Percentiles rank a stretch among this genome's conserved stretches.
Evolutionary conservation across 768 basidiomycete species (phyloP).

Genomic region (Mycena capillaripes): DNA sequence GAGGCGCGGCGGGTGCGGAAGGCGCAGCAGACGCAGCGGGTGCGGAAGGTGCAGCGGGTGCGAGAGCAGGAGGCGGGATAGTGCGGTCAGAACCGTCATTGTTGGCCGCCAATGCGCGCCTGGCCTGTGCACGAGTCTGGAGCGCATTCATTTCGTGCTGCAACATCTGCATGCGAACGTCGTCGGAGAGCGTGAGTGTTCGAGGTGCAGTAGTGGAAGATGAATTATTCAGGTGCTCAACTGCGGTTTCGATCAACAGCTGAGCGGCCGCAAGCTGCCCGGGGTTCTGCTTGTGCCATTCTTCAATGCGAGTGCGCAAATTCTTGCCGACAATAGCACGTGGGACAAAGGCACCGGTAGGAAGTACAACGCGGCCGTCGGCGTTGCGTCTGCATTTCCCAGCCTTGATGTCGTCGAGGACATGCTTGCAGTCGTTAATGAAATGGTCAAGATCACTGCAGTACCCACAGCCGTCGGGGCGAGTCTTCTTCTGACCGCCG

Average conservation of each 20-base stretch:
- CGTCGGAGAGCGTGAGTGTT: constrained; percentile 11
- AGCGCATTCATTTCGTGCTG: constrained; percentile 7
- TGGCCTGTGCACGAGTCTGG: constrained; percentile 11
- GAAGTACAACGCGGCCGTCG: constrained; percentile 41
- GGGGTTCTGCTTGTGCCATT: constrained; percentile 29
- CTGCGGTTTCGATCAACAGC: constrained; percentile 5
- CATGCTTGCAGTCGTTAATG: constrained; percentile 40
- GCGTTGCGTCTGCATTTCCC: constrained; percentile 32
- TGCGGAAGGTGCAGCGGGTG: no score
- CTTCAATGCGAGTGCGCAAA: constrained; percentile 16
- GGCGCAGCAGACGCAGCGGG: no score
- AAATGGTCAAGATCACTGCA: constrained; percentile 42
- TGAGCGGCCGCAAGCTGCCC: constrained; percentile 21
- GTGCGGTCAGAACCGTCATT: neutral
- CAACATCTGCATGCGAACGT: constrained; percentile 3
- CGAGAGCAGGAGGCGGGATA: constrained; percentile 23
- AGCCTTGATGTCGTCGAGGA: constrained; percentile 35
- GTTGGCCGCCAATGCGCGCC: neutral
- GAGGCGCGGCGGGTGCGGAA: neutral
- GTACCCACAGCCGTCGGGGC: constrained; percentile 30
- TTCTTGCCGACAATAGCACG: constrained; percentile 10
- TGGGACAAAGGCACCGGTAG: constrained; percentile 41
- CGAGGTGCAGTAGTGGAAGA: no score
- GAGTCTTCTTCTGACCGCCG: neutral
- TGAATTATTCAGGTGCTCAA: neutral